phyloP scores from a whole-genome alignment of 441 rosid species.

The Francoa sonchifolia region DNA sequence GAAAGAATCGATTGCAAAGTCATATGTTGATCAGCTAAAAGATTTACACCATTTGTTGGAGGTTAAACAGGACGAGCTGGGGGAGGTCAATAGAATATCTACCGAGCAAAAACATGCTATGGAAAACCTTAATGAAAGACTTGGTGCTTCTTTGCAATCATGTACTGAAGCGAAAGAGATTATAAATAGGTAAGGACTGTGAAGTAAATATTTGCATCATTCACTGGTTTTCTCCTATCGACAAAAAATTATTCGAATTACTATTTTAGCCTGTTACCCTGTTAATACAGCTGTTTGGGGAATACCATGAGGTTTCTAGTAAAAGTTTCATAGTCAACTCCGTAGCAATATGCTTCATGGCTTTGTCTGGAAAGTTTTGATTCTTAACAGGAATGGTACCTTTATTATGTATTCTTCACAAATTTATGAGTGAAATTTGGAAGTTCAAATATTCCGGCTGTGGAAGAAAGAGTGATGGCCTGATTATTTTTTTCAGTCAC shows the following conservation, averaged over 20 bases:
- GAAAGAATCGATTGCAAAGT: slow-evolving; percentile 45
- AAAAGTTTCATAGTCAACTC: too few species aligned
- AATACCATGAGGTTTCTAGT: too few species aligned
- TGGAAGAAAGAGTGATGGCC: slow-evolving; percentile 2
- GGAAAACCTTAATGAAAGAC: slow-evolving; percentile 73
- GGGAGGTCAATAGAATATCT: slow-evolving; percentile 40
- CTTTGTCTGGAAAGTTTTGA: too few species aligned
- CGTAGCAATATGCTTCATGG: too few species aligned
- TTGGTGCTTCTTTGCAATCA: slow-evolving; percentile 67
- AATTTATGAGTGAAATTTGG: neutral
- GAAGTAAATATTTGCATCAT: too few species aligned
- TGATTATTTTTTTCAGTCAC: slow-evolving; percentile 45
- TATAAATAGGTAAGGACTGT: slow-evolving; percentile 55
- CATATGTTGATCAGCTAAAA: slow-evolving; percentile 38
- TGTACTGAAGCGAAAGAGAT: slow-evolving; percentile 80
- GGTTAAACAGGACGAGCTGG: slow-evolving; percentile 48
- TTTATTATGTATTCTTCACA: neutral
- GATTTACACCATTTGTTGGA: slow-evolving; percentile 40
- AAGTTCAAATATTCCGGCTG: too few species aligned
- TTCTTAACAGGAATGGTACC: neutral
- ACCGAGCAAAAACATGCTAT: slow-evolving; percentile 69
- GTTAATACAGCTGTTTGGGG: too few species aligned
- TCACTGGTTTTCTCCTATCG: too few species aligned
- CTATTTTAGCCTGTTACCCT: too few species aligned
- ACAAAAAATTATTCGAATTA: neutral